Conservation (phyloP, 208 protist genomes). For the Trypanosoma scelopori region DNA sequence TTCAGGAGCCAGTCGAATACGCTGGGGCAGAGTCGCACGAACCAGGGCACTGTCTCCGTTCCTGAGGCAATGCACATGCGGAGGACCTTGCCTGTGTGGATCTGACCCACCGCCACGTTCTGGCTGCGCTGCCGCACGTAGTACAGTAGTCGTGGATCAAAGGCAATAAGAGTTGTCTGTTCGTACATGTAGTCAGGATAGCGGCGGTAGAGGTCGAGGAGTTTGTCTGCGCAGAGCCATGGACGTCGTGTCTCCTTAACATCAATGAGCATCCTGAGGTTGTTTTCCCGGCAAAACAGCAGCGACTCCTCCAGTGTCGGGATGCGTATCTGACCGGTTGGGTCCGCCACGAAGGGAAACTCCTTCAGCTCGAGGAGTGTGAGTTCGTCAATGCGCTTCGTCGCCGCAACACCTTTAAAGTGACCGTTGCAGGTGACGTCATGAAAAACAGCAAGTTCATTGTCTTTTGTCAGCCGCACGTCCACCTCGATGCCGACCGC, state of each 20-base stretch:
- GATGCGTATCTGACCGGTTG: slow-evolving; percentile 66
- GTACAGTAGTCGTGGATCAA: slow-evolving; percentile 74
- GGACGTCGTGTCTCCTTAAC: slow-evolving; percentile 69
- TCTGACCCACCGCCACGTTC: slow-evolving; percentile 70
- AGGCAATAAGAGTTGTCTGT: slow-evolving; percentile 84
- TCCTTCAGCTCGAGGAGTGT: slow-evolving; percentile 75
- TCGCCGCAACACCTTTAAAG: slow-evolving; percentile 43
- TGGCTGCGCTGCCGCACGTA: slow-evolving; percentile 60
- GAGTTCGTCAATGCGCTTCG: slow-evolving; percentile 63
- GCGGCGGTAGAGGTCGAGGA: slow-evolving; percentile 76
- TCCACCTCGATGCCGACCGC: slow-evolving; percentile 81
- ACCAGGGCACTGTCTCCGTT: slow-evolving; percentile 33
- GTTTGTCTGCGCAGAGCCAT: slow-evolving; percentile 67
- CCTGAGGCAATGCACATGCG: slow-evolving; percentile 29
- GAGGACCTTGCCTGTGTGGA: slow-evolving; percentile 57
- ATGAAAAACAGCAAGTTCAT: slow-evolving; percentile 82
- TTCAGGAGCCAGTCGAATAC: slow-evolving; percentile 48
- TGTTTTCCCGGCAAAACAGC: slow-evolving; percentile 74
- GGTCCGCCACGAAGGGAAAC: slow-evolving; percentile 58
- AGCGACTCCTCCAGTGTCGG: slow-evolving; percentile 88
- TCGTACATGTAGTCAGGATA: slow-evolving; percentile 90
- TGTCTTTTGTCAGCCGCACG: slow-evolving; percentile 86
- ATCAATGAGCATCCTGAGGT: slow-evolving; percentile 85
- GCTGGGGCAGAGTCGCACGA: slow-evolving; percentile 47
- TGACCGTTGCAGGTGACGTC: slow-evolving; percentile 54